phyloP scores from a whole-genome alignment of 208 protist species.

The Trypanosoma lewisi region DNA sequence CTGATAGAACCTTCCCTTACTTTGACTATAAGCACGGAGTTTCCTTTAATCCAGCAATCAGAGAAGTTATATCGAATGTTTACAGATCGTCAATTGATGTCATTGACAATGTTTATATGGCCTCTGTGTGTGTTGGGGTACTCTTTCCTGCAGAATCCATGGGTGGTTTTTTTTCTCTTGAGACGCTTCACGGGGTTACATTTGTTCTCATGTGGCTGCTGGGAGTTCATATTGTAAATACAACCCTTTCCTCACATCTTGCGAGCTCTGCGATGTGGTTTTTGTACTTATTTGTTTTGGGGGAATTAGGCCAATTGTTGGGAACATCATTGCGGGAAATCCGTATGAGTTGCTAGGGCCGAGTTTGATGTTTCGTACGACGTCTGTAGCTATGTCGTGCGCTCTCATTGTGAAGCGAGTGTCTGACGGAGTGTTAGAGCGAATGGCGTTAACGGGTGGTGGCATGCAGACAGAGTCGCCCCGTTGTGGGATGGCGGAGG shows the following conservation, averaged over 20 bases:
- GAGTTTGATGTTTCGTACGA: too few relatives aligned
- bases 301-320: too few relatives aligned
- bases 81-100: slow-evolving; percentile 49
- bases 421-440: too few relatives aligned
- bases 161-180: slow-evolving; percentile 64
- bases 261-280: too few relatives aligned
- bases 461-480: too few relatives aligned
- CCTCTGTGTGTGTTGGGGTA: slow-evolving; percentile 55
- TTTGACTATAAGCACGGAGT: slow-evolving; percentile 65
- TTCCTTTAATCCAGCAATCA: slow-evolving; percentile 59
- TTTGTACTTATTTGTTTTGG: slow-evolving; percentile 11
- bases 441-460: too few relatives aligned
- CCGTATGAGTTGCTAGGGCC: too few relatives aligned
- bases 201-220: slow-evolving; percentile 72
- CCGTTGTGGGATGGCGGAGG: too few relatives aligned
- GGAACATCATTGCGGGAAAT: too few relatives aligned
- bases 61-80: slow-evolving; percentile 37
- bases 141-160: slow-evolving; percentile 52
- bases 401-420: too few relatives aligned
- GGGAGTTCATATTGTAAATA: slow-evolving; percentile 33
- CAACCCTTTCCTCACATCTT: not conserved
- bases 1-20: slow-evolving; percentile 62
- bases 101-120: slow-evolving; percentile 49
- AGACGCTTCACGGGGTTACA: slow-evolving; percentile 66
- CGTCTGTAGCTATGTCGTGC: too few relatives aligned